These are phyloP conservation scores for Leishmania arabica DNA, from an alignment of 208 protist species.

Conservation along the genomic window DNA sequence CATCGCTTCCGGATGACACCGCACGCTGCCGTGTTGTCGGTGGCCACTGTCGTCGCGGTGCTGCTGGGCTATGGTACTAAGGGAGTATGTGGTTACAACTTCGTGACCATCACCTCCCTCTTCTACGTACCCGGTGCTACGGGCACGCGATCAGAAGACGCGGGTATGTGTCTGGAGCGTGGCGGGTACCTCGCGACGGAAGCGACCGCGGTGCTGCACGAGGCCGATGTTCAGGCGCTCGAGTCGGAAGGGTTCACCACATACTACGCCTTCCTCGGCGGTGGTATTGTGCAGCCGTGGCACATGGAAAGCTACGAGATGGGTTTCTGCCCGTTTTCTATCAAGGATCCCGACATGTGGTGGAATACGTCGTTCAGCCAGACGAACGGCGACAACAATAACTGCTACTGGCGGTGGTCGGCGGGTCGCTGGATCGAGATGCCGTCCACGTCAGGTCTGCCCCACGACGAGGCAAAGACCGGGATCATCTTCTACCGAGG, in stretches of 20 bases:
- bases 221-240: conserved; percentile 13
- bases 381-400: background rate
- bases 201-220: conserved; percentile 27
- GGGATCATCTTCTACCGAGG: conserved; percentile 28
- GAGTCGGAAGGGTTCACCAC: background rate
- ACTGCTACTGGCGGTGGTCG: conserved; percentile 37
- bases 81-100: conserved; percentile 9
- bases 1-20: background rate
- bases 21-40: background rate
- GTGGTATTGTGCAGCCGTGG: conserved; percentile 10
- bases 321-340: conserved; percentile 1
- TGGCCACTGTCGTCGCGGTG: background rate
- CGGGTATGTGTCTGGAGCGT: conserved; percentile 5
- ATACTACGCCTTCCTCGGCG: conserved; percentile 42
- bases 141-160: conserved; percentile 6
- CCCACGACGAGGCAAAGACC: background rate
- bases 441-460: conserved; percentile 7
- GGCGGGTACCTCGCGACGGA: conserved; percentile 36
- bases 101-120: conserved; percentile 19
- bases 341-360: conserved; percentile 2
- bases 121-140: conserved; percentile 3
- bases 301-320: background rate
- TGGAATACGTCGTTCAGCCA: background rate
- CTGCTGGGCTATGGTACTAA: conserved; percentile 1
- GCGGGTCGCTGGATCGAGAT: conserved; percentile 25